Evolutionary conservation across 2,329 filamentous ascomycete species (phyloP).

Genomic region (Celoporthe dispersa): DNA sequence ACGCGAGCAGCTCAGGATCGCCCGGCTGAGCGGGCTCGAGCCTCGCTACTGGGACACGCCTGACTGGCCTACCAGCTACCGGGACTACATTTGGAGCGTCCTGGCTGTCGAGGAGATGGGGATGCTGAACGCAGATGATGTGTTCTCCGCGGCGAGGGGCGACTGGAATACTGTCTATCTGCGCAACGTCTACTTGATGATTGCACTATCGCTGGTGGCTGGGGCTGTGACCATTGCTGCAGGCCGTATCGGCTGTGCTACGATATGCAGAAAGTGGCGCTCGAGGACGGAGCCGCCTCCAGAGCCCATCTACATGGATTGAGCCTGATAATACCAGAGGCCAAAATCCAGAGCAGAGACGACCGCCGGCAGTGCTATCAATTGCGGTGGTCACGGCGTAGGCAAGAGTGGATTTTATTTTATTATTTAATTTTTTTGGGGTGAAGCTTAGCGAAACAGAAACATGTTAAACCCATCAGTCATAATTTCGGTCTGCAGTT

Average conservation of each 20-base stretch:
- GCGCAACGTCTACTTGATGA: background rate
- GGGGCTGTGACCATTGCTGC: background rate
- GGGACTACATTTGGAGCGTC: background rate
- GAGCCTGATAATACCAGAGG: background rate
- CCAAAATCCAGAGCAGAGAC: too few species aligned
- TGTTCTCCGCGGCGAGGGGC: background rate
- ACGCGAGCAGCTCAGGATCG: conserved; percentile 2
- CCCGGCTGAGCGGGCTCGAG: background rate
- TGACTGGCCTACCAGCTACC: background rate
- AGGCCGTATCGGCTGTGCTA: background rate
- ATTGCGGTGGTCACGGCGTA: background rate
- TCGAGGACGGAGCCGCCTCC: background rate
- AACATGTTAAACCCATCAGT: background rate
- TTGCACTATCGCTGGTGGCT: background rate
- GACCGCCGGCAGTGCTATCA: too few species aligned
- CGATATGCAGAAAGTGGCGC: background rate
- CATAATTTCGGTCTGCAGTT: background rate
- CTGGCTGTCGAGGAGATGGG: background rate
- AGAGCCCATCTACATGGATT: background rate
- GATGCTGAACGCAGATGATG: background rate
- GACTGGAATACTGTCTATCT: background rate
- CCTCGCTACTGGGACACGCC: conserved; percentile 1
- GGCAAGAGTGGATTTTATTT: background rate
- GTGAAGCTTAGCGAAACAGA: background rate
- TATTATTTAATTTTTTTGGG: too few species aligned